Percentiles rank a stretch among this genome's conserved stretches.
These are phyloP conservation scores for Fallopia convolvulus DNA, from an alignment of 148 eudicot species.

Conservation along the genomic window DNA sequence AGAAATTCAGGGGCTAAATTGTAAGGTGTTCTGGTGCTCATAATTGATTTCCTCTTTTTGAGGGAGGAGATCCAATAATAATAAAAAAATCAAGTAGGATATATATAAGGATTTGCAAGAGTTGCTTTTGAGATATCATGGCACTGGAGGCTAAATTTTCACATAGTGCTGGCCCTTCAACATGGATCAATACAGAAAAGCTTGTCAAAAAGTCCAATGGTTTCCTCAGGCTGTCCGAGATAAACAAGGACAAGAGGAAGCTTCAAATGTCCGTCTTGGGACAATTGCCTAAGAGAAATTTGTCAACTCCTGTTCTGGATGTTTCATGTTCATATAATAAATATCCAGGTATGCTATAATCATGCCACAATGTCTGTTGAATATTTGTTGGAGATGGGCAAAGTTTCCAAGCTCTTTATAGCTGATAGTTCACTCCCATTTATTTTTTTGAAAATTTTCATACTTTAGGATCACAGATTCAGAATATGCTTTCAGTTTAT, in stretches of 20 bases:
- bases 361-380: not conserved
- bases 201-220: slow-evolving; percentile 26
- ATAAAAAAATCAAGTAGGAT: not conserved
- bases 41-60: not conserved
- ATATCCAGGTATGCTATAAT: slow-evolving; percentile 35
- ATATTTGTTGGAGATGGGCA: not conserved
- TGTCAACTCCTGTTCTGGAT: slow-evolving; percentile 22
- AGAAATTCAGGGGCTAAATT: not conserved
- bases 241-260: slow-evolving; percentile 24
- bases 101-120: slow-evolving; percentile 2
- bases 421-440: not conserved
- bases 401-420: not conserved
- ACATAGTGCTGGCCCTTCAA: slow-evolving; percentile 32
- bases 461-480: not conserved
- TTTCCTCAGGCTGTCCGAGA: slow-evolving; percentile 29
- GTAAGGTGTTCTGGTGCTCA: not conserved
- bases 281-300: slow-evolving; percentile 24
- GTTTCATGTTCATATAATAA: slow-evolving; percentile 46
- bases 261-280: slow-evolving; percentile 21
- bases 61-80: not conserved
- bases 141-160: slow-evolving; percentile 47
- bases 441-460: not conserved
- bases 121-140: slow-evolving; percentile 15
- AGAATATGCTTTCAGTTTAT: not conserved
- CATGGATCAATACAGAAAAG: slow-evolving; percentile 39